Evolutionary conservation across 208 protist species (phyloP).

Genomic region (Wallacemonas sp.): DNA sequence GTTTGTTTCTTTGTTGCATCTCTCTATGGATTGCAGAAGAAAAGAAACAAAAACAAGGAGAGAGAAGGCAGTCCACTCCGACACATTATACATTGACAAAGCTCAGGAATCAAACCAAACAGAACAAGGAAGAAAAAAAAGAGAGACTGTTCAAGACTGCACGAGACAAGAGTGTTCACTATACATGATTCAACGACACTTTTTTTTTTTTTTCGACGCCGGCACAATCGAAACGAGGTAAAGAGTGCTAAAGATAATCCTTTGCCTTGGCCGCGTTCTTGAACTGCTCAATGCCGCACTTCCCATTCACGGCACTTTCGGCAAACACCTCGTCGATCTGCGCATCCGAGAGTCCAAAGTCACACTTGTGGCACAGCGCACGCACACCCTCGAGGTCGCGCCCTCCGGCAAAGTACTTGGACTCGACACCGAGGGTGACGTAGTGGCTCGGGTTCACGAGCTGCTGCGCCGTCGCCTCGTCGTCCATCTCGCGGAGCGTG

Average conservation of each 20-base stretch:
- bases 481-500: conserved; percentile 38
- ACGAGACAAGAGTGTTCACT: no score
- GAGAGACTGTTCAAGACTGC: no score
- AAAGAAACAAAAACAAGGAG: conserved; percentile 22
- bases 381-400: conserved; percentile 66
- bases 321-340: conserved; percentile 77
- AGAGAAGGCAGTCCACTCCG: background rate
- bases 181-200: background rate
- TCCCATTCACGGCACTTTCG: conserved; percentile 36
- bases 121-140: conserved; percentile 12
- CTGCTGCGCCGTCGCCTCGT: conserved; percentile 70
- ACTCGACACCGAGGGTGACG: conserved; percentile 74
- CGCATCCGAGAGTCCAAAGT: conserved; percentile 63
- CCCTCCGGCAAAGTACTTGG: conserved; percentile 82
- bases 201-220: conserved; percentile 24
- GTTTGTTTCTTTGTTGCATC: no score
- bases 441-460: conserved; percentile 86
- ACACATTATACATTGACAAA: conserved; percentile 13
- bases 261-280: conserved; percentile 77
- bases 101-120: conserved; percentile 11
- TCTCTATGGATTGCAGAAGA: no score
- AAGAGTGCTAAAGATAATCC: conserved; percentile 56
- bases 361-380: conserved; percentile 62
- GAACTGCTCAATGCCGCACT: conserved; percentile 86
- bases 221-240: no score